Conservation (phyloP, 768 basidiomycete genomes). For the Leccinum fibrillosum region DNA sequence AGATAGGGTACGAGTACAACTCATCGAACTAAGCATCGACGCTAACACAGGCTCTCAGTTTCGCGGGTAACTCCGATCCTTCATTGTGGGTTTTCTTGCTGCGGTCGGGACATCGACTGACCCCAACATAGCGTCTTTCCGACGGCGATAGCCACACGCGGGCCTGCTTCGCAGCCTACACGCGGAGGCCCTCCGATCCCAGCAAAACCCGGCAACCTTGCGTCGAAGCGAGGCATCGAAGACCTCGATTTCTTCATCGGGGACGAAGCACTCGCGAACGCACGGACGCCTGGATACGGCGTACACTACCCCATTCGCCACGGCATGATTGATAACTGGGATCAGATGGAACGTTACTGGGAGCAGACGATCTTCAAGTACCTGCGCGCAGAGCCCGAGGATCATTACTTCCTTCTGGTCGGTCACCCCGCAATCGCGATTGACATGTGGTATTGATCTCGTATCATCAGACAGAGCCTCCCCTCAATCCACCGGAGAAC, state of each 20-base stretch:
- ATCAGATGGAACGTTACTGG: slow-evolving; percentile 99
- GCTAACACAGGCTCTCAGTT: slow-evolving; percentile 46
- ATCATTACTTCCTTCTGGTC: slow-evolving; percentile 96
- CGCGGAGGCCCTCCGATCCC: slow-evolving; percentile 77
- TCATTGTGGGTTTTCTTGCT: slow-evolving; percentile 69
- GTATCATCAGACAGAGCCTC: slow-evolving; percentile 87
- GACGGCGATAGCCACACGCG: slow-evolving; percentile 90
- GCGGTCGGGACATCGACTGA: slow-evolving; percentile 6
- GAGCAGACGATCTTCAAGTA: slow-evolving; percentile 99
- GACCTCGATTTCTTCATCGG: slow-evolving; percentile 99
- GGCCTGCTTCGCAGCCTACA: slow-evolving; percentile 53
- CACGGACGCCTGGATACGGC: slow-evolving; percentile 91
- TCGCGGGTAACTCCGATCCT: slow-evolving; percentile 98
- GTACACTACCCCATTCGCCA: slow-evolving; percentile 97
- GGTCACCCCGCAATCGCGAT: slow-evolving; percentile 30
- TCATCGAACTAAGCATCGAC: background rate
- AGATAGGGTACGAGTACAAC: slow-evolving; percentile 73
- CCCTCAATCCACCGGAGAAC: slow-evolving; percentile 97
- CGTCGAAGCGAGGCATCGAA: slow-evolving; percentile 95
- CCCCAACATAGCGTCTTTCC: slow-evolving; percentile 76
- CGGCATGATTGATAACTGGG: slow-evolving; percentile 98
- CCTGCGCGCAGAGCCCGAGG: slow-evolving; percentile 95
- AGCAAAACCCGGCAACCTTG: slow-evolving; percentile 84
- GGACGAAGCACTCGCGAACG: slow-evolving; percentile 94
- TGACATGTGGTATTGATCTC: background rate